These are phyloP conservation scores for Rhynchosporium graminicola DNA, from an alignment of 2,329 filamentous ascomycete species.

Conservation along the genomic window DNA sequence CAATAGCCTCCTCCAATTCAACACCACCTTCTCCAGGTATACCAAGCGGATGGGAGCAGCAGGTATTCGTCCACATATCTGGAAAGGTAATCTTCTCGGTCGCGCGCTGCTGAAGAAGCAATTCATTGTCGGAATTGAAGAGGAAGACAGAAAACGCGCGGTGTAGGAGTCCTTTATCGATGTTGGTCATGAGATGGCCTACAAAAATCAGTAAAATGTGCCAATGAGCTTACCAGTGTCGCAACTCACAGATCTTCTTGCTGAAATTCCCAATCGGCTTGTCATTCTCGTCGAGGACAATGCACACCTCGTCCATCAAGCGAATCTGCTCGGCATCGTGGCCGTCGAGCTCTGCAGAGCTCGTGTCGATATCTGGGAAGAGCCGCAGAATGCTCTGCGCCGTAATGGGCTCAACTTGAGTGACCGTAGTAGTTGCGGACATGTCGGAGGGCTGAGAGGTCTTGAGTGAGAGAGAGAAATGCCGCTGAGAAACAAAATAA, in stretches of 20 bases:
- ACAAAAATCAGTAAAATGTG: slow-evolving; percentile 29
- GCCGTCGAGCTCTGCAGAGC: slow-evolving; percentile 73
- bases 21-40: slow-evolving; percentile 89
- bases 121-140: slow-evolving; percentile 89
- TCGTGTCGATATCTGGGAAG: slow-evolving; percentile 80
- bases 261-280: slow-evolving; percentile 91
- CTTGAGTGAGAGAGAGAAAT: slow-evolving; percentile 23
- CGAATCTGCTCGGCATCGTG: slow-evolving; percentile 98
- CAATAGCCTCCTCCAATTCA: slow-evolving; percentile 75
- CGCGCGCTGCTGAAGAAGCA: slow-evolving; percentile 93
- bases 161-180: slow-evolving; percentile 92
- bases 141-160: slow-evolving; percentile 98
- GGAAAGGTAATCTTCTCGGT: slow-evolving; percentile 98
- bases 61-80: slow-evolving; percentile 99
- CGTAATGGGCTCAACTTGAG: slow-evolving; percentile 65
- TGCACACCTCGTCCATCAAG: slow-evolving; percentile 98
- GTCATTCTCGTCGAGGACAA: slow-evolving; percentile 91
- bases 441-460: slow-evolving; percentile 27
- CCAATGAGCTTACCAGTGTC: neutral
- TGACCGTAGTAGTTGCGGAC: slow-evolving; percentile 49
- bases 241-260: slow-evolving; percentile 88
- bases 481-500: slow-evolving; percentile 22
- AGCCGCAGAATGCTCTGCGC: slow-evolving; percentile 83
- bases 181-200: slow-evolving; percentile 99
- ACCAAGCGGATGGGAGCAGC: slow-evolving; percentile 94